phyloP scores from a whole-genome alignment of 371 early-diverging fungal genomes.

The Blakeslea trispora region DNA sequence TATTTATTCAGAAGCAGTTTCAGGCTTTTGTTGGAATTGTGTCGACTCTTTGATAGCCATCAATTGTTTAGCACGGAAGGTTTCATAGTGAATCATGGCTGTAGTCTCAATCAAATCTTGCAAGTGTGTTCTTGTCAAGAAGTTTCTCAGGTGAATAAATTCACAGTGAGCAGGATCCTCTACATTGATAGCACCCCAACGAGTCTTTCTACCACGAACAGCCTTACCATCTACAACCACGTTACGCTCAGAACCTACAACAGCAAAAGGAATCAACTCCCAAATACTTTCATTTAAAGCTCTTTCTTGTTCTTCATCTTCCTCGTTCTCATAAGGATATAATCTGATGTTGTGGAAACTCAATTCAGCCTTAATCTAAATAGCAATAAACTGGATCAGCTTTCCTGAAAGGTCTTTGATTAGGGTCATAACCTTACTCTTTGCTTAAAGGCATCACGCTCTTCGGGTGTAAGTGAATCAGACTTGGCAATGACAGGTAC shows the following conservation, averaged over 20 bases:
- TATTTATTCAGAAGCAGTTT: not conserved
- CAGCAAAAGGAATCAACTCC: slow-evolving; percentile 83
- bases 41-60: slow-evolving; percentile 80
- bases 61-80: slow-evolving; percentile 89
- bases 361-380: slow-evolving; percentile 86
- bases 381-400: not conserved
- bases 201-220: slow-evolving; percentile 71
- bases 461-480: slow-evolving; percentile 82
- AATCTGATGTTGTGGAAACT: slow-evolving; percentile 87
- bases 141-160: slow-evolving; percentile 82
- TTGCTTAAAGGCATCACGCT: slow-evolving; percentile 72
- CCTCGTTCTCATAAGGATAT: slow-evolving; percentile 86
- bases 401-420: not conserved
- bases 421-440: slow-evolving; percentile 39
- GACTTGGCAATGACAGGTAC: slow-evolving; percentile 89
- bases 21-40: slow-evolving; percentile 18
- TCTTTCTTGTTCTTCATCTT: slow-evolving; percentile 80
- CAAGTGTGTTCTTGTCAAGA: slow-evolving; percentile 83
- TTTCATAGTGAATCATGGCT: slow-evolving; percentile 84
- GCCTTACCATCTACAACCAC: slow-evolving; percentile 80
- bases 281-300: slow-evolving; percentile 72
- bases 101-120: slow-evolving; percentile 89
- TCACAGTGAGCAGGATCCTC: slow-evolving; percentile 78
- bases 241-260: slow-evolving; percentile 84
- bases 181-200: slow-evolving; percentile 73